Evolutionary conservation across 352 stramenopile species (phyloP).

Genomic region (Pythium dissotocum): DNA sequence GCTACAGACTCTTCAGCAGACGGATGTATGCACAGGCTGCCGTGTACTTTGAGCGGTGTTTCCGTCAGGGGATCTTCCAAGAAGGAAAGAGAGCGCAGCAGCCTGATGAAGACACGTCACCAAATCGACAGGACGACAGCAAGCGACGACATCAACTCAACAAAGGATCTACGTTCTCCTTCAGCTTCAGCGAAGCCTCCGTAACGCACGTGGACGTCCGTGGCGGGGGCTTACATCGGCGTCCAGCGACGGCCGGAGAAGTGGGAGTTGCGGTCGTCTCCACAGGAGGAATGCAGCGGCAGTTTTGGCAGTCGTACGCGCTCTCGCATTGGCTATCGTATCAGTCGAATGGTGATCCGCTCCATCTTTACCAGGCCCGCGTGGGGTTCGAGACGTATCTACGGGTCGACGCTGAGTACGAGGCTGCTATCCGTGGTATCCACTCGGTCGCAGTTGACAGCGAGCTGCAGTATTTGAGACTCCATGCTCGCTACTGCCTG

Average conservation of each 20-base stretch:
- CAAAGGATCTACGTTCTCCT: conserved; percentile 45
- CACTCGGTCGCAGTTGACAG: neutral
- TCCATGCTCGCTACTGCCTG: conserved; percentile 39
- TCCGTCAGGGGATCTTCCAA: conserved; percentile 41
- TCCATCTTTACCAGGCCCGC: conserved; percentile 44
- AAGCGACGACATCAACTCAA: neutral
- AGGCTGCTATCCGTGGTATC: neutral
- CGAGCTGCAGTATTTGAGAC: conserved; percentile 17
- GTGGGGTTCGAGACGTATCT: conserved; percentile 50
- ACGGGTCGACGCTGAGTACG: conserved; percentile 1
- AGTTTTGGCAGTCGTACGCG: conserved; percentile 63
- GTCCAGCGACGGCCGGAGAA: conserved; percentile 8
- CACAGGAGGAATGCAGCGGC: conserved; percentile 25
- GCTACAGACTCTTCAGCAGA: conserved; percentile 36
- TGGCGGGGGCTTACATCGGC: neutral
- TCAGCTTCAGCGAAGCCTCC: conserved; percentile 45
- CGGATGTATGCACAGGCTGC: conserved; percentile 46
- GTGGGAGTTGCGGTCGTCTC: neutral
- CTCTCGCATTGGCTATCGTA: conserved; percentile 54
- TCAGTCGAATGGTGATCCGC: conserved; percentile 43
- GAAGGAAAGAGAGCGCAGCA: neutral
- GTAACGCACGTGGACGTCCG: conserved; percentile 20
- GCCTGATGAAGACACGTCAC: neutral
- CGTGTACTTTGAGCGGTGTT: conserved; percentile 51
- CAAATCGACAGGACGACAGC: neutral